Evolutionary conservation across 2,329 filamentous ascomycete species (phyloP), one percentile per base, ranked within the genome.

Genomic region (Aspergillus candidus): DNA sequence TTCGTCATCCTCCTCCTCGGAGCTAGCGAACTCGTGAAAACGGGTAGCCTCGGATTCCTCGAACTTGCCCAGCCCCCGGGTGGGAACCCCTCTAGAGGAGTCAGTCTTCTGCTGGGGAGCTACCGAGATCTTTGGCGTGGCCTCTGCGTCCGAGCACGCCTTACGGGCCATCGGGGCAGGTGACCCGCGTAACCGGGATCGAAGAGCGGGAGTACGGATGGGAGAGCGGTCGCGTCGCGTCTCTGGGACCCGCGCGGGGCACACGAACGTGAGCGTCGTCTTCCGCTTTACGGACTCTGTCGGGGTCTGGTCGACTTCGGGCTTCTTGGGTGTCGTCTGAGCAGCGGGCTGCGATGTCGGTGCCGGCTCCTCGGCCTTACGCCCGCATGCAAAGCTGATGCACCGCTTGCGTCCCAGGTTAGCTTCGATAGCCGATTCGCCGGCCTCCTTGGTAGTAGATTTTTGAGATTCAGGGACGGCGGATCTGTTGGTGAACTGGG

Each of bases 1-100:
- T 57, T 95, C 90, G 46, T 96, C 90, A 49, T 93, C 86, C 46
- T 88, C 81, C 33, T 84, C 76, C 46, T 82, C 77, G 39, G 87
- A 89, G 61, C 85, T 89, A 35, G 88, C 91, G 63, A 97, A 97
- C 59, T 95, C 91, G 63, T 96, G 88, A 61, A 96, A 97, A 38
- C 68, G 62, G 31, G 66, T 70, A 3, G 65, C 67, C 51, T 71
- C 69, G 3, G 67, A 70, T 34, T 64, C 62, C 44, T 70, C 61
- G 32, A 69, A 69, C 40, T 65, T 63, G 27, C 65, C 65, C 14
- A 69, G 47, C 11, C 67, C 66, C 40, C 58, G 61, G 6, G 60
- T 62, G 4, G 59, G 63, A 17, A 68, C 52, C 38, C 58, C 60
- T 43, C 59, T 55, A 27, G 57, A 41, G 0, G 46, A 22, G 48